Evolutionary conservation across 345 rosid species (phyloP), one percentile per base, ranked within the genome.

Genomic region (Dipteronia dyeriana): DNA sequence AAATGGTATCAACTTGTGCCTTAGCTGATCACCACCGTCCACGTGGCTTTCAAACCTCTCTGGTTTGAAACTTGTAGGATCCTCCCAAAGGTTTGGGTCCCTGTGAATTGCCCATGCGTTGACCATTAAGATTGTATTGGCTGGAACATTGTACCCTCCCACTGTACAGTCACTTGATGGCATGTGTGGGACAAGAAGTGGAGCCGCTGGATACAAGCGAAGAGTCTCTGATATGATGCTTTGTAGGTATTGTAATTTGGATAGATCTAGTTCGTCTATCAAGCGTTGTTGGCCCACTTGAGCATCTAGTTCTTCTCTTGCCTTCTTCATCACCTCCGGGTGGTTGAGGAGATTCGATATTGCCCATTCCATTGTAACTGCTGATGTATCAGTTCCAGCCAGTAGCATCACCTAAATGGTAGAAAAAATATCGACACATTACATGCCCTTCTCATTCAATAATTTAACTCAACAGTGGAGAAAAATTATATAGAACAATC

Each of bases 321-420:
- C 90, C 66, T 89, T 89, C 11, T 31, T 72, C 45, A 87, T 23
- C 2, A 67, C 75, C 1, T 34, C 43, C 3, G 91, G 90, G 8
- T 81, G 71, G 59, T 79, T 89, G 19, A 83, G 62, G 4, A 89
- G 41, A 62, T 62, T 81, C 0, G 92, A 49, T 88, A 91, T 81
- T 8, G 90, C 90, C 95, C 95, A 89, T 81, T 87, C 90, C 29
- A 91, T 12, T 4, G 92, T 86, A 29, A 88, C 75, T 2, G 90
- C 79, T 3, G 86, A 17, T 0, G 92, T 85, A 19, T 89, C 88
- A 0, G 91, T 85, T 19, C 92, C 91, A 0, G 89, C 94, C 2
- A 83, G 14, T 66, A 90, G 14, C 77, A 66, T 82, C 87, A 34
- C 38, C 38, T 34, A 34, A 34, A 34, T 34, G 4, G 6, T 34